Base-by-base conservation (phyloP, 139 green algal species). In the Tetraselmis chui region DNA sequence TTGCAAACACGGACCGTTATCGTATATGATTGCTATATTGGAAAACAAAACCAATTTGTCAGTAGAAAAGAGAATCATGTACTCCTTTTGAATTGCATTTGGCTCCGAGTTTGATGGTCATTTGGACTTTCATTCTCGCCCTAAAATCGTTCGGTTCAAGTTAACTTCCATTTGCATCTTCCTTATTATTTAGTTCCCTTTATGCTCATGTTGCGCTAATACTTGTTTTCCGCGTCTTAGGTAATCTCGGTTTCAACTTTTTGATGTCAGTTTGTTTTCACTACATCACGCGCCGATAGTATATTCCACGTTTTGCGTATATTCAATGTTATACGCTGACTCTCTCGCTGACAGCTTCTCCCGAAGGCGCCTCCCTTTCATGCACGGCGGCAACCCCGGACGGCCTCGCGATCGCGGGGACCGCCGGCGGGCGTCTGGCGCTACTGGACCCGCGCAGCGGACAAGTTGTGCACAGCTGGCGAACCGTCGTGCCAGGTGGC, bases 371-470 rank as follows among this genome's bases (percentile, higher is more conserved):
- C 45, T 5, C 45, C 11, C 45, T 67, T 5, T 67, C 45, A 5
- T 25, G 11, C 11, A 18, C 18, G 11, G 45, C 45, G 18, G 45
- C 18, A 5, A 67, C 45, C 45, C 45, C 45, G 45, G 11, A 31
- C 78, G 29, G 79, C 59, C 67, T 81, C 75, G 30, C 89, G 28
- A 85, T 79, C 29, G 85, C 80, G 2, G 88, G 86, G n/a, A 79
- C 85, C n/a, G 76, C 81, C 11, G 75, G 77, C 32, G 88, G 88
- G 0, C 80, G 86, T 1, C 32, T 89, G 1, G 27, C 79, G 23
- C 23, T 92, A 32, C 76, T 88, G n/a, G 88, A 92, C 32, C 29
- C 28, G 0, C 79, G 88, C n/a, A 81, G 77, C 25, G 83, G 86
- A 0, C 30, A 28, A 2, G 77, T 86, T 18, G 74, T 74, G 0